phyloP scores from a whole-genome alignment of 2,329 filamentous ascomycete genomes.

The Alternaria angustiovoidea region DNA sequence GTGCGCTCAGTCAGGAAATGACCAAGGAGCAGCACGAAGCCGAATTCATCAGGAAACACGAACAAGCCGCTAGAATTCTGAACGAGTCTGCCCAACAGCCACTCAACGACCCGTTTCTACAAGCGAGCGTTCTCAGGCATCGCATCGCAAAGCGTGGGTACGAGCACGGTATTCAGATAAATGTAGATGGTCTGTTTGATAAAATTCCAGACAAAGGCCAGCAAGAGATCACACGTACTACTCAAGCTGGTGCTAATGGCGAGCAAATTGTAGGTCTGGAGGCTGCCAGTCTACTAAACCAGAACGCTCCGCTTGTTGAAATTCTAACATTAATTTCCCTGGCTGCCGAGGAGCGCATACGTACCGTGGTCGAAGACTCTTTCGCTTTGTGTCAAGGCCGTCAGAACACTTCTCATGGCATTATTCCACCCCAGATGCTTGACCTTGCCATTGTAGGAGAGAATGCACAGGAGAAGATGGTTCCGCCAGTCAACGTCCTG shows the following conservation, averaged over 20 bases:
- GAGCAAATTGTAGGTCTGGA: slow-evolving; percentile 65
- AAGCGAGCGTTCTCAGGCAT: slow-evolving; percentile 66
- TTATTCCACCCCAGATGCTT: slow-evolving; percentile 77
- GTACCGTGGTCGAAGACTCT: slow-evolving; percentile 79
- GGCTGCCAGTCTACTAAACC: slow-evolving; percentile 70
- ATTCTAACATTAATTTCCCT: slow-evolving; percentile 84
- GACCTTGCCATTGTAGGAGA: slow-evolving; percentile 70
- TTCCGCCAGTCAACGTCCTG: slow-evolving; percentile 48
- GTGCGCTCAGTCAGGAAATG: slow-evolving; percentile 60
- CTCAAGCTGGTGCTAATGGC: slow-evolving; percentile 65
- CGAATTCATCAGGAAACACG: slow-evolving; percentile 71
- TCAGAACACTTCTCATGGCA: slow-evolving; percentile 79
- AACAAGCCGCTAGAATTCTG: slow-evolving; percentile 68
- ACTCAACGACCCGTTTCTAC: slow-evolving; percentile 76
- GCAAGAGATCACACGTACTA: slow-evolving; percentile 47
- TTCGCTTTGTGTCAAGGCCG: slow-evolving; percentile 74
- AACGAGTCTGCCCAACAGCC: slow-evolving; percentile 71
- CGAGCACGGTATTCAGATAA: slow-evolving; percentile 66
- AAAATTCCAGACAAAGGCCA: slow-evolving; percentile 46
- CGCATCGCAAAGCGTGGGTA: slow-evolving; percentile 65
- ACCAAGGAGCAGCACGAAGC: slow-evolving; percentile 73
- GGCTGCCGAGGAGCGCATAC: slow-evolving; percentile 79
- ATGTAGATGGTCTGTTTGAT: slow-evolving; percentile 63
- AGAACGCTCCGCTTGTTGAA: slow-evolving; percentile 77
- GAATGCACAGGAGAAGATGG: slow-evolving; percentile 49